A percentile compares a stretch with the other conserved stretches of the same genome.
phyloP scores from a whole-genome alignment of 163 green algal species.

The Coccomyxa subellipsoidea region DNA sequence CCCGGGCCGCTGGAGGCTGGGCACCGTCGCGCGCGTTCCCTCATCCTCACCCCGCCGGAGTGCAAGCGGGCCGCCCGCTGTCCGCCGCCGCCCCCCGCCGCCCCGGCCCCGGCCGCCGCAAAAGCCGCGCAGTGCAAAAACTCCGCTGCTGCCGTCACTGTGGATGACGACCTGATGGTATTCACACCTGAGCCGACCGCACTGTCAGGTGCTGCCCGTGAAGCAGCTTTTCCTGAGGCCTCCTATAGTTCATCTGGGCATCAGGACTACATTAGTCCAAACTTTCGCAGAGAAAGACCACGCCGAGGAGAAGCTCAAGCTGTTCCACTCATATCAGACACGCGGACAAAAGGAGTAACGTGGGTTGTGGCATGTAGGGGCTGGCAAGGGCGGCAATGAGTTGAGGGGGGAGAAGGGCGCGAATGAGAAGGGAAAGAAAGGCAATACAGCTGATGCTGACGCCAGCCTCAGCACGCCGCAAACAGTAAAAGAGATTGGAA shows the following conservation, averaged over 20 bases:
- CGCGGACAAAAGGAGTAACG: no score
- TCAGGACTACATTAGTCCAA: no score
- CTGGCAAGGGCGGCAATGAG: neutral
- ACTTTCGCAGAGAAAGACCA: no score
- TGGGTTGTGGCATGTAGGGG: neutral
- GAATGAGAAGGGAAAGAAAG: neutral
- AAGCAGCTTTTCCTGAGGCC: no score
- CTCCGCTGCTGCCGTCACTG: neutral
- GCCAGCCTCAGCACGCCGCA: neutral
- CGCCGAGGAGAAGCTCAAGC: no score
- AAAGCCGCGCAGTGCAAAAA: no score
- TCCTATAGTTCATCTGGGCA: no score
- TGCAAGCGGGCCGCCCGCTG: neutral
- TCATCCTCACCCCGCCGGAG: neutral
- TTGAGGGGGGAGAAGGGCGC: neutral
- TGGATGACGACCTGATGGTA: neutral
- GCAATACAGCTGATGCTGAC: neutral
- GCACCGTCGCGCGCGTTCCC: neutral
- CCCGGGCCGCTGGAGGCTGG: conserved; percentile 1
- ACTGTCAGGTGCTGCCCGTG: neutral
- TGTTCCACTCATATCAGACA: no score
- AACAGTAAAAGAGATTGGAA: neutral
- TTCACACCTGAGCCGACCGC: neutral
- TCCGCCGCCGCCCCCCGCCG: neutral
- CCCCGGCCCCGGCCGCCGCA: no score